phyloP scores from a whole-genome alignment of 129 eudicot species.

The Erigeron canadensis region DNA sequence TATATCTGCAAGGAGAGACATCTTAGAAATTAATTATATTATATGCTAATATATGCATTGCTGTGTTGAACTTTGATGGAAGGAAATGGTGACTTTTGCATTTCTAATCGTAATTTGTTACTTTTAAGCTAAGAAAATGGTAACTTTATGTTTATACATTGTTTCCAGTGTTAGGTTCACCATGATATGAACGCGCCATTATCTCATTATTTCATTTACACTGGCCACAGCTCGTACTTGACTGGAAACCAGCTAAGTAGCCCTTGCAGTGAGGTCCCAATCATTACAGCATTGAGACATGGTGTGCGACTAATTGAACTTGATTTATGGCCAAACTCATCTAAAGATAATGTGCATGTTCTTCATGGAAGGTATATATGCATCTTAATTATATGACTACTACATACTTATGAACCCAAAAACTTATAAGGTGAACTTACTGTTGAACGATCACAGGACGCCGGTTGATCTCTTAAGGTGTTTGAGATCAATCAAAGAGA shows the following conservation, averaged over 20 bases:
- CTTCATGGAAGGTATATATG: slow-evolving; percentile 90
- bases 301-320: slow-evolving; percentile 88
- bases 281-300: slow-evolving; percentile 67
- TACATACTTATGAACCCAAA: neutral
- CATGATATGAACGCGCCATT: slow-evolving; percentile 87
- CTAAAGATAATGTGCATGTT: slow-evolving; percentile 66
- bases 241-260: slow-evolving; percentile 93
- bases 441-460: slow-evolving; percentile 44
- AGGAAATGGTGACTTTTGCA: neutral
- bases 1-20: neutral
- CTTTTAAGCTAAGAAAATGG: neutral
- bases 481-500: slow-evolving; percentile 72
- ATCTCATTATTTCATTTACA: slow-evolving; percentile 85
- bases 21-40: neutral
- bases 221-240: slow-evolving; percentile 92
- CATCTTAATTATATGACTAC: neutral
- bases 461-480: slow-evolving; percentile 72
- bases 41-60: neutral
- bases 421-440: no score
- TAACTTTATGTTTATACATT: slow-evolving; percentile 1
- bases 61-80: neutral
- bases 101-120: slow-evolving; percentile 1
- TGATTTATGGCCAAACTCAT: slow-evolving; percentile 88
- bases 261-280: slow-evolving; percentile 77
- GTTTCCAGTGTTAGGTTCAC: slow-evolving; percentile 49